A percentile compares a stretch with the other conserved stretches of the same genome.
Conservation (phyloP, 163 green algal genomes). For the Smithsoniella earleae region DNA sequence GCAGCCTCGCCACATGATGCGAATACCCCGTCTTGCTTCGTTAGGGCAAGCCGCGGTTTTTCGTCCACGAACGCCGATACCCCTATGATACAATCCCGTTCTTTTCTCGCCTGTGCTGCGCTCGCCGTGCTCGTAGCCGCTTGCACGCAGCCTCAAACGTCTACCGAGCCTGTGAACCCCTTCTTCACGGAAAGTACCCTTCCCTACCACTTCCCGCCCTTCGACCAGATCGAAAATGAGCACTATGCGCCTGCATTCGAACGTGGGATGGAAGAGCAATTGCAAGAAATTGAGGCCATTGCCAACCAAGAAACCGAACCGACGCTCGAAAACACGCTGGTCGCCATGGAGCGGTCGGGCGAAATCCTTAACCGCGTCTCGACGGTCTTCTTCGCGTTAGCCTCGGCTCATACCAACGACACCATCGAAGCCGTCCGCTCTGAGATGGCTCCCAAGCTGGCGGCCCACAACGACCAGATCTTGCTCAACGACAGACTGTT, state of each 20-base stretch:
- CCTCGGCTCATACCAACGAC: not conserved
- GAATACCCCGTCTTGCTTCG: too few species aligned
- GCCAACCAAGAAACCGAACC: not conserved
- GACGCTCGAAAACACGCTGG: slow-evolving; percentile 28
- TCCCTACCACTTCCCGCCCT: slow-evolving; percentile 31
- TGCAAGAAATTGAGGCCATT: slow-evolving; percentile 29
- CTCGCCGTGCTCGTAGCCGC: too few species aligned
- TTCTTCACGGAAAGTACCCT: slow-evolving; percentile 8
- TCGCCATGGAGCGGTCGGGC: slow-evolving; percentile 26
- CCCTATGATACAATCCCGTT: too few species aligned
- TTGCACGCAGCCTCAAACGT: too few species aligned
- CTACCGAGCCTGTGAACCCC: slow-evolving; percentile 15
- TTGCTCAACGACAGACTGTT: slow-evolving; percentile 24
- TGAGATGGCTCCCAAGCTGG: slow-evolving; percentile 32
- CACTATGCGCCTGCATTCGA: slow-evolving; percentile 31
- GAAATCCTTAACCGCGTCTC: not conserved
- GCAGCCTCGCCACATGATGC: too few species aligned
- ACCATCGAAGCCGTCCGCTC: slow-evolving; percentile 30
- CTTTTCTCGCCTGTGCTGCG: too few species aligned
- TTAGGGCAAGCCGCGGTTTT: too few species aligned
- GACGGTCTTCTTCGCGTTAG: slow-evolving; percentile 29
- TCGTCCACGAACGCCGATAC: too few species aligned
- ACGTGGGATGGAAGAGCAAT: slow-evolving; percentile 18
- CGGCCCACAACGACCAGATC: slow-evolving; percentile 25
- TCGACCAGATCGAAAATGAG: not conserved